Percentiles rank a stretch among this genome's conserved stretches.
Conservation (phyloP, 2,329 filamentous ascomycete species). For the Talaromyces verruculosus region DNA sequence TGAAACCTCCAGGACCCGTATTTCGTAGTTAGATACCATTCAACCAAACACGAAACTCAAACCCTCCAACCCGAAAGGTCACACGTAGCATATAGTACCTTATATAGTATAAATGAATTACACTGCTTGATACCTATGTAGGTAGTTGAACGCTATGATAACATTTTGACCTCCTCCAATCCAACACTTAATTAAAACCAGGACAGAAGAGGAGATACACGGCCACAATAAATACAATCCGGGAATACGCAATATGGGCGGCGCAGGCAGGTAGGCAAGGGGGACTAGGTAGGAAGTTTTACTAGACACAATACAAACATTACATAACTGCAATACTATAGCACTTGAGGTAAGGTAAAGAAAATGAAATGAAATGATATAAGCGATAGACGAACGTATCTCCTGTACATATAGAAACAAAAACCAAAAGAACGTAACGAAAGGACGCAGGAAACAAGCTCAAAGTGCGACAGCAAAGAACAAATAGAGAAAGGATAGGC, state of each 20-base stretch:
- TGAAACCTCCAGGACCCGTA: too few species aligned
- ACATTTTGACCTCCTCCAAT: not conserved
- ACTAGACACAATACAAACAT: not conserved
- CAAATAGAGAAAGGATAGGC: not conserved
- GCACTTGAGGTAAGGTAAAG: not conserved
- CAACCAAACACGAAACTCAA: not conserved
- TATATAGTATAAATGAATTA: not conserved
- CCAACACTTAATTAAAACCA: not conserved
- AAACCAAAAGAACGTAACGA: not conserved
- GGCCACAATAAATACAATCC: not conserved
- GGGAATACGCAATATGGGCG: not conserved
- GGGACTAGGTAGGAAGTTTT: not conserved
- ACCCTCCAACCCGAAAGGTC: not conserved
- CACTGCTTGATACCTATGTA: not conserved
- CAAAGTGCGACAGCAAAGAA: not conserved
- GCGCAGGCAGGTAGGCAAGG: not conserved
- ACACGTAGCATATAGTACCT: not conserved
- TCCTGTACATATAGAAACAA: conserved; percentile 4
- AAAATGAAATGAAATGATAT: not conserved
- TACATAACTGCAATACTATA: not conserved
- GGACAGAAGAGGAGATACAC: not conserved
- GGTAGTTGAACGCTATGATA: not conserved
- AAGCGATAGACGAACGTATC: conserved; percentile 1
- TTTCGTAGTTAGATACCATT: not conserved
- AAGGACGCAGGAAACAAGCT: not conserved